These are phyloP conservation scores for Ceratocystis cubensis DNA, from an alignment of 2,329 filamentous ascomycete species.

Conservation along the genomic window DNA sequence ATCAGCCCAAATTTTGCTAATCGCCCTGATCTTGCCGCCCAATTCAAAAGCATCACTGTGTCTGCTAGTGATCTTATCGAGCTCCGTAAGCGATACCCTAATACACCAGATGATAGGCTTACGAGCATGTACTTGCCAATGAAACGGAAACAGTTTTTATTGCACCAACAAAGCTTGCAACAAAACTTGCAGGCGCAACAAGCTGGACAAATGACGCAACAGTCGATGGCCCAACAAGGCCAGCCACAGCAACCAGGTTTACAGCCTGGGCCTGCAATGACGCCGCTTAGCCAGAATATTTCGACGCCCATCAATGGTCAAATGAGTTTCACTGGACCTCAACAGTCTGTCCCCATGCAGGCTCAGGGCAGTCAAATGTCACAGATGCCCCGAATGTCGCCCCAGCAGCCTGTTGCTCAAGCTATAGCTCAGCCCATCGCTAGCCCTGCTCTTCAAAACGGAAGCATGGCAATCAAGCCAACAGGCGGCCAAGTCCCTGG, in stretches of 20 bases:
- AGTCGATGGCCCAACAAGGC: slow-evolving; percentile 23
- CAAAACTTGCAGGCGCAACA: slow-evolving; percentile 25
- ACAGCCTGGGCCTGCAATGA: slow-evolving; percentile 4
- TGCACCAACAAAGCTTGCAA: slow-evolving; percentile 28
- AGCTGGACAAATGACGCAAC: slow-evolving; percentile 25
- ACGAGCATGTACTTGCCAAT: background rate
- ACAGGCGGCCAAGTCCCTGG: background rate
- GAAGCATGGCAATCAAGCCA: slow-evolving; percentile 20
- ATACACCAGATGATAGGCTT: background rate
- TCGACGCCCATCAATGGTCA: slow-evolving; percentile 8
- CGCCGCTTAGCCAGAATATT: background rate
- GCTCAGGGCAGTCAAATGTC: slow-evolving; percentile 8
- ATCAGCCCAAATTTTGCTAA: background rate
- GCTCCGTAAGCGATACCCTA: background rate
- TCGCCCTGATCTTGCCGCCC: slow-evolving; percentile 1
- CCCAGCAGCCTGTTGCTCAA: slow-evolving; percentile 6
- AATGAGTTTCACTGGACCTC: background rate
- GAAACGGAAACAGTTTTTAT: slow-evolving; percentile 8
- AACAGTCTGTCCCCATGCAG: slow-evolving; percentile 8
- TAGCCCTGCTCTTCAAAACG: slow-evolving; percentile 27
- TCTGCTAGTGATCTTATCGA: background rate
- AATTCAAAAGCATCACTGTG: background rate
- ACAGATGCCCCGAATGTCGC: slow-evolving; percentile 21
- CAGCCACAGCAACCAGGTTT: slow-evolving; percentile 19
- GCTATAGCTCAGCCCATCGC: background rate